Evolutionary conservation across 2,329 filamentous ascomycete genomes (phyloP), one percentile per base, ranked within the genome.

Genomic region (Pseudogymnoascus sp.): DNA sequence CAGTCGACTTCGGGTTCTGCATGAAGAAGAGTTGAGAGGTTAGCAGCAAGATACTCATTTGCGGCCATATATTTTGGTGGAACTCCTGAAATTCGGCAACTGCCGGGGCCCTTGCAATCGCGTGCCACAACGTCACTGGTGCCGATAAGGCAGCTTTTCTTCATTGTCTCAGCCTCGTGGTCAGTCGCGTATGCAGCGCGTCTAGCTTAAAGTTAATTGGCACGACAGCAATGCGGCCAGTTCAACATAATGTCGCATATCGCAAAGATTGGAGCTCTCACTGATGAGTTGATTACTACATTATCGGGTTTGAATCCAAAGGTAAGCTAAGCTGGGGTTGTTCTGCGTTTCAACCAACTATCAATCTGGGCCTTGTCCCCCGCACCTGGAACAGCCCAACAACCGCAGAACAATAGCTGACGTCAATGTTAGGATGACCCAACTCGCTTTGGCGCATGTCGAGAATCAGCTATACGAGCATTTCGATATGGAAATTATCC

Each of bases 211-310:
- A 33, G 31, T 40, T 35, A 47, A 62, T 47, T 40, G 59, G 59
- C 59, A 61, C 59, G 35, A 61, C 59, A 61, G 28, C 59, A 61
- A 61, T 61, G 59, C 38, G 59, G 59, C 10, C 26, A 40, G 33
- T 42, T 35, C 28, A 31, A 28, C 61, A 64, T 31, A 33, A 96
- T 96, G 90, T 84, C 90, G 36, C 87, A 89, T 74, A 81, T 86
- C 69, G 84, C 87, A 67, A 82, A 80, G 72, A 76, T 93, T 63
- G 82, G 80, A 59, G 78, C 81, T 63, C 79, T 93, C 69, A 85
- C 84, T 1, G 88, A 90, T 66, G 85, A 91, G 72, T 83, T 96
- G 33, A 82, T 96, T 65, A 80, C 83, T 42, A 79, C 82, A 44
- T 78, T 92, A 65, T 82, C 86, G 11, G 80, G 79, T n/a, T 77